Conservation (phyloP, 768 basidiomycete species). For the Suillus alpinus region DNA sequence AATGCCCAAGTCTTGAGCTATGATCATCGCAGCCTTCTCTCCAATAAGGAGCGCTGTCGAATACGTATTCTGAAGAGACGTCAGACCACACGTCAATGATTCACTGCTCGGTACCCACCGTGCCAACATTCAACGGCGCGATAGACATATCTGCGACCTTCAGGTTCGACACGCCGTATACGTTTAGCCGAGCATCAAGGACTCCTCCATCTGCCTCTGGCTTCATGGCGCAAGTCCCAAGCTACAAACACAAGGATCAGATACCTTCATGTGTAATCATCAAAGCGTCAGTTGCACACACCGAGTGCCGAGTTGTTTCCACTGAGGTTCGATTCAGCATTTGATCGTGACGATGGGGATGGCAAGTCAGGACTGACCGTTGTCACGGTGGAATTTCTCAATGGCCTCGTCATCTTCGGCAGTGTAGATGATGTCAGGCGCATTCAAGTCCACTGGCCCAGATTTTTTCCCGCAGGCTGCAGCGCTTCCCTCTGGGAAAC, state of each 20-base stretch:
- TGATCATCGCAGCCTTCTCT: conserved; percentile 21
- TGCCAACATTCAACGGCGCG: conserved; percentile 34
- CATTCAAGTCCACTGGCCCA: conserved; percentile 20
- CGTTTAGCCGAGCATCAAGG: conserved; percentile 56
- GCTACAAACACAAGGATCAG: conserved; percentile 27
- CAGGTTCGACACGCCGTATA: conserved; percentile 56
- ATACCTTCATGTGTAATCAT: not conserved
- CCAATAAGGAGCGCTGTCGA: conserved; percentile 22
- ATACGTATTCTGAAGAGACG: conserved; percentile 17
- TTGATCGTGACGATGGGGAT: not conserved
- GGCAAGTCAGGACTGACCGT: conserved; percentile 10
- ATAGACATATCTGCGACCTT: conserved; percentile 58
- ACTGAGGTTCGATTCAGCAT: conserved; percentile 14
- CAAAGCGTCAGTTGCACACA: conserved; percentile 4
- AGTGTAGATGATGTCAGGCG: conserved; percentile 30
- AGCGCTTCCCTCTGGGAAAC: conserved; percentile 23
- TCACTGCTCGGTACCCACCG: conserved; percentile 17
- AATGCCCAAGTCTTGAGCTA: conserved; percentile 20
- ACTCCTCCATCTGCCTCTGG: conserved; percentile 57
- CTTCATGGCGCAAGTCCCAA: conserved; percentile 70
- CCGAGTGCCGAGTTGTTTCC: conserved; percentile 33
- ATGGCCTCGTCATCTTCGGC: conserved; percentile 35
- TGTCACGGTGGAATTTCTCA: conserved; percentile 23
- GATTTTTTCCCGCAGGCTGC: conserved; percentile 22
- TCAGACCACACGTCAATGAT: not conserved